Percentiles rank a stretch among this genome's conserved stretches.
phyloP scores from a whole-genome alignment of 805 yeast genomes.

The Saccharomycopsis selenospora region DNA sequence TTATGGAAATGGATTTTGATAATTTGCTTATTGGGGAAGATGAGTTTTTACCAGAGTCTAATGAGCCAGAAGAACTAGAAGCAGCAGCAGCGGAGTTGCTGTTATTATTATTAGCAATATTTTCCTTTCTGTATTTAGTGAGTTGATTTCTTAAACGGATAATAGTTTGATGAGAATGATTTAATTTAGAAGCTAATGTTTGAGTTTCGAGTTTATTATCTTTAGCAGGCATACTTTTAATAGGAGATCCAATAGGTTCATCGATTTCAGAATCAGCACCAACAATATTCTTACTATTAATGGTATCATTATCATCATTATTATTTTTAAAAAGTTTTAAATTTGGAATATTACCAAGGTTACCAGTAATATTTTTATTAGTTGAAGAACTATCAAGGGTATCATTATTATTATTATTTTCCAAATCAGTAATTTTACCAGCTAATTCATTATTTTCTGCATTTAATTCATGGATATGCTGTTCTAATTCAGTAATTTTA shows the following conservation, averaged over 20 bases:
- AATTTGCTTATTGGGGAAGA: background rate
- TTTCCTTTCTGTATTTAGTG: conserved; percentile 29
- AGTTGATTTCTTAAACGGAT: conserved; percentile 48
- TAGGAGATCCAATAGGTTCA: conserved; percentile 33
- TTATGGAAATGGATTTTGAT: background rate
- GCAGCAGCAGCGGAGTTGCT: background rate
- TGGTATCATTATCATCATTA: conserved; percentile 28
- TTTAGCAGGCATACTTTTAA: conserved; percentile 32
- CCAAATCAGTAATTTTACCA: conserved; percentile 28
- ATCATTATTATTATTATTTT: conserved; percentile 2
- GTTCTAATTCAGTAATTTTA: conserved; percentile 43
- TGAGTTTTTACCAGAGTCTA: background rate
- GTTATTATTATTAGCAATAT: background rate
- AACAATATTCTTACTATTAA: conserved; percentile 4
- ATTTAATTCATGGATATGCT: conserved; percentile 51
- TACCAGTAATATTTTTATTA: conserved; percentile 11
- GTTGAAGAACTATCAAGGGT: conserved; percentile 13
- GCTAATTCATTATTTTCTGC: conserved; percentile 61
- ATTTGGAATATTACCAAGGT: conserved; percentile 20
- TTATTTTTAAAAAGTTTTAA: conserved; percentile 23
- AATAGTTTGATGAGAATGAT: conserved; percentile 57
- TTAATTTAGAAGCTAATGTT: conserved; percentile 55
- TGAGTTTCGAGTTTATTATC: conserved; percentile 53
- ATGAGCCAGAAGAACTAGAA: background rate
- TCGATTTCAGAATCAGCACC: conserved; percentile 29